Evolutionary conservation across 164 flowering plant genomes (phyloP).

Genomic region (Magnolia sinica): DNA sequence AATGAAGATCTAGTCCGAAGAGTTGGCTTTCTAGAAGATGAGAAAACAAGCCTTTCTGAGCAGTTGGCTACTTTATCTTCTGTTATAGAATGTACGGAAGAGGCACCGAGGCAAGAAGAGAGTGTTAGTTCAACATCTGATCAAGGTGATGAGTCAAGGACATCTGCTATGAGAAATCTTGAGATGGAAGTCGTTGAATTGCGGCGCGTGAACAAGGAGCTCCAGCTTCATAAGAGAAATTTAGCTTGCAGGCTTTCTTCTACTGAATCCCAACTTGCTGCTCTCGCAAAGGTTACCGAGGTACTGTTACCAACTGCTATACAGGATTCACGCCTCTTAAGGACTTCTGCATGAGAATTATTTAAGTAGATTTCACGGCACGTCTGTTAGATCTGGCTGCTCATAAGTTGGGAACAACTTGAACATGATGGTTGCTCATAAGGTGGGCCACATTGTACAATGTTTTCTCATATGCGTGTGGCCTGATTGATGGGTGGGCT

Average conservation of each 20-base stretch:
- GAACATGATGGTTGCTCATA: too few relatives aligned
- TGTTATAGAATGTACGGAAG: constrained; percentile 24
- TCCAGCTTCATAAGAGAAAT: constrained; percentile 78
- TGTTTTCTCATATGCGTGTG: too few relatives aligned
- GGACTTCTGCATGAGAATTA: too few relatives aligned
- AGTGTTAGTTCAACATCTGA: constrained; percentile 7
- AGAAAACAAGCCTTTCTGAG: constrained; percentile 40
- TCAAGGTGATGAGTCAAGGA: neutral
- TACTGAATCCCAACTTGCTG: constrained; percentile 50
- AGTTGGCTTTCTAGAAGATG: constrained; percentile 46
- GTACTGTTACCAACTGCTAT: constrained; percentile 25
- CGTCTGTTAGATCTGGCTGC: too few relatives aligned
- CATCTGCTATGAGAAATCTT: constrained; percentile 16
- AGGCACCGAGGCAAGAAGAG: constrained; percentile 16
- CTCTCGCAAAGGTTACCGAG: constrained; percentile 55
- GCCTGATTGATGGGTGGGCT: too few relatives aligned
- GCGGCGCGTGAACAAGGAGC: constrained; percentile 76
- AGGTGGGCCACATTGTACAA: too few relatives aligned
- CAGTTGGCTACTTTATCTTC: constrained; percentile 34
- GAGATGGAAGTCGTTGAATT: constrained; percentile 80
- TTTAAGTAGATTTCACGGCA: too few relatives aligned
- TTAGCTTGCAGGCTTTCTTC: constrained; percentile 58
- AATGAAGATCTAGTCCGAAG: constrained; percentile 32
- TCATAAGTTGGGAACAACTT: too few relatives aligned
- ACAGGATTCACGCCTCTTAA: neutral